Percentiles rank a stretch among this genome's conserved stretches.
Evolutionary conservation across 441 rosid species (phyloP).

Genomic region (Syzygium syzygioides): DNA sequence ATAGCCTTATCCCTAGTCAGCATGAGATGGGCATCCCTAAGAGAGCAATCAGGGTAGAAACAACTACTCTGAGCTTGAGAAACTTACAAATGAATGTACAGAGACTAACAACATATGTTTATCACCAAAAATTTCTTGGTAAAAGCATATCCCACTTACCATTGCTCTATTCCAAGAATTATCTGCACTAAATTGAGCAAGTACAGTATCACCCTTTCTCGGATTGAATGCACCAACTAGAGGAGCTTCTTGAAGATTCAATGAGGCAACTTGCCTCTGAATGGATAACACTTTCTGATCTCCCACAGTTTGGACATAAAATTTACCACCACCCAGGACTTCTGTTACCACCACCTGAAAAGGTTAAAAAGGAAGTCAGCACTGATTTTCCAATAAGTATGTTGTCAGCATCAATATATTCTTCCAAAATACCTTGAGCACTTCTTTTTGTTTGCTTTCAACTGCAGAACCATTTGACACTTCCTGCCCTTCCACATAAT

Average conservation of each 20-base stretch:
- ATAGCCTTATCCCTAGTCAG: background rate
- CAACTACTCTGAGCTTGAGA: background rate
- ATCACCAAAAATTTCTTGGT: background rate
- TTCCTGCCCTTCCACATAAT: constrained; percentile 96
- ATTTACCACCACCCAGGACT: constrained; percentile 80
- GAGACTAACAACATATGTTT: background rate
- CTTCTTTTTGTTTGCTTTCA: constrained; percentile 87
- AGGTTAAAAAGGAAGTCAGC: background rate
- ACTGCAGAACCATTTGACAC: constrained; percentile 52
- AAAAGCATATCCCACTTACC: constrained; percentile 35
- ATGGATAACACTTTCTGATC: constrained; percentile 77
- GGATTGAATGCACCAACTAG: constrained; percentile 87
- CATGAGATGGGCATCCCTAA: background rate
- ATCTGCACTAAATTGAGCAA: constrained; percentile 88
- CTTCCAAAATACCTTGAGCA: constrained; percentile 49
- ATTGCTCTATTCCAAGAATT: constrained; percentile 96
- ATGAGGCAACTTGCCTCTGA: constrained; percentile 76
- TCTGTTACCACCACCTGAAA: constrained; percentile 85
- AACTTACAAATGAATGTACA: background rate
- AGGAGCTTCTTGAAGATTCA: constrained; percentile 77
- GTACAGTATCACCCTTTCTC: constrained; percentile 81
- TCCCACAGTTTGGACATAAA: constrained; percentile 81
- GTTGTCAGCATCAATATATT: background rate
- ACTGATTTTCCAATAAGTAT: background rate
- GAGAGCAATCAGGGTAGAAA: background rate